Evolutionary conservation across 768 basidiomycete genomes (phyloP).

Genomic region (Russula sp.): DNA sequence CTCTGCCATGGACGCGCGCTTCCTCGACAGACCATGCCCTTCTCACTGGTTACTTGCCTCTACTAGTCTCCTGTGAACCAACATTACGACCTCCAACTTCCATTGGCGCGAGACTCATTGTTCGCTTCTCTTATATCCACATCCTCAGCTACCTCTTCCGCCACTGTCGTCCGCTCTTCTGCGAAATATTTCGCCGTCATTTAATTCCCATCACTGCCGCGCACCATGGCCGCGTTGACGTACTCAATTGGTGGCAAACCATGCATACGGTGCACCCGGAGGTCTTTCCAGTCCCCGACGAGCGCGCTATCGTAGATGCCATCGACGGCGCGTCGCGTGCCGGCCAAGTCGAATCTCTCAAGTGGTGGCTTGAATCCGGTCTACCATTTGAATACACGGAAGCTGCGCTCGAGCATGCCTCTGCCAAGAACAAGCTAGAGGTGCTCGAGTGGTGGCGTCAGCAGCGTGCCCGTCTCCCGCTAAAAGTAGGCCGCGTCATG

Average conservation of each 20-base stretch:
- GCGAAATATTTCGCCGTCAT: conserved; percentile 56
- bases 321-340: conserved; percentile 75
- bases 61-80: conserved; percentile 57
- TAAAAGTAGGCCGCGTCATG: conserved; percentile 82
- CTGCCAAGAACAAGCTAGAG: conserved; percentile 66
- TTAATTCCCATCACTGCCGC: conserved; percentile 76
- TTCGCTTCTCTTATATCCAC: conserved; percentile 71
- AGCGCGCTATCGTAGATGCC: conserved; percentile 55
- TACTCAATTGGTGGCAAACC: conserved; percentile 81
- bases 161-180: conserved; percentile 58
- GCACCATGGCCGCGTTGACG: conserved; percentile 59
- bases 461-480: conserved; percentile 47
- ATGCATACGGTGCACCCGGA: conserved; percentile 56
- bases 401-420: conserved; percentile 72
- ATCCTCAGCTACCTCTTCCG: conserved; percentile 70
- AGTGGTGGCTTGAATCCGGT: conserved; percentile 76
- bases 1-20: conserved; percentile 67
- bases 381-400: conserved; percentile 70
- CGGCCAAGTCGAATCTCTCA: conserved; percentile 66
- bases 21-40: conserved; percentile 66
- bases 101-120: conserved; percentile 56
- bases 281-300: conserved; percentile 49
- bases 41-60: conserved; percentile 53
- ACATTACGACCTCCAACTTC: conserved; percentile 55
- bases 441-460: conserved; percentile 83